Evolutionary conservation across 345 rosid genomes (phyloP).

Genomic region (Citrus mangshanensis): DNA sequence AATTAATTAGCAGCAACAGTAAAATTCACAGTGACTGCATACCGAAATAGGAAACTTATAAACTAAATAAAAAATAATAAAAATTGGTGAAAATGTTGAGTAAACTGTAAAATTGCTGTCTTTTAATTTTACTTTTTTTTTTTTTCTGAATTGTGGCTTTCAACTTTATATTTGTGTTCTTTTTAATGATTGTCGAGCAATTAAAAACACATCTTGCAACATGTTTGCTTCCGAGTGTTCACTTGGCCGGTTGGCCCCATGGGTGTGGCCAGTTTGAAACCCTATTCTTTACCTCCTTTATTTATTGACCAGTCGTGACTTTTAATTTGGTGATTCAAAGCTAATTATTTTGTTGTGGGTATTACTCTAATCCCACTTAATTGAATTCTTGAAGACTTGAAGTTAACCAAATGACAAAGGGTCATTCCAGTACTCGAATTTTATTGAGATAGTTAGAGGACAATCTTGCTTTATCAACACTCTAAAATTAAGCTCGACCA

Average conservation of each 20-base stretch:
- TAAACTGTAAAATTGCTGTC: neutral
- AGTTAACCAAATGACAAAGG: neutral
- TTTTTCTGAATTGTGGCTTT: too few species aligned
- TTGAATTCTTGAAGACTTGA: neutral
- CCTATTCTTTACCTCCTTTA: neutral
- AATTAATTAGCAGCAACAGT: neutral
- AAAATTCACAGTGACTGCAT: neutral
- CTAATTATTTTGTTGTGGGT: slow-evolving; percentile 1
- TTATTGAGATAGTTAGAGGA: neutral
- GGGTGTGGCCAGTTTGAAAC: neutral
- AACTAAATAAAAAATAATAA: neutral
- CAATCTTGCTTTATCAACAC: slow-evolving; percentile 51
- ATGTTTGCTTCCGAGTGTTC: neutral
- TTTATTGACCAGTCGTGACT: neutral
- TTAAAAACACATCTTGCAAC: neutral
- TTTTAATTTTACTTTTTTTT: neutral
- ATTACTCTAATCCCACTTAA: neutral
- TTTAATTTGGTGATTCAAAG: neutral
- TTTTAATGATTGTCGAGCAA: neutral
- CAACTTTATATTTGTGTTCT: too few species aligned
- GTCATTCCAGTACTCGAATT: slow-evolving; percentile 20
- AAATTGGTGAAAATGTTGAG: neutral
- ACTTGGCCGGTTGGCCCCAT: neutral
- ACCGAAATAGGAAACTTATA: too few species aligned
- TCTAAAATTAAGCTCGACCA: slow-evolving; percentile 62